Evolutionary conservation across 2,329 filamentous ascomycete species (phyloP).

Genomic region (Ceratocystis cacaofunesta): DNA sequence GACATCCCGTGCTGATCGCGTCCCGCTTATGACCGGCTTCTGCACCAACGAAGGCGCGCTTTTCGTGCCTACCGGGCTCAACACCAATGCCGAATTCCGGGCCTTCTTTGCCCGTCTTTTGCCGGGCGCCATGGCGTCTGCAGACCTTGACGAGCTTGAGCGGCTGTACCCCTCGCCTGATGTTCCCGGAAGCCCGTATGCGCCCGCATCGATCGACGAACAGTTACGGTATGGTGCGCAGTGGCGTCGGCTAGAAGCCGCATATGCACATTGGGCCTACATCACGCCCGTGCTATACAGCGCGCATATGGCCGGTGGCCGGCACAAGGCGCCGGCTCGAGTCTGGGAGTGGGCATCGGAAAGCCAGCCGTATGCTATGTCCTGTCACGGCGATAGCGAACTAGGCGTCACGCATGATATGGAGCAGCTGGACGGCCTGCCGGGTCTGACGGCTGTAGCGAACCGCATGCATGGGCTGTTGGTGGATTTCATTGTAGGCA

Average conservation of each 20-base stretch:
- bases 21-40: slow-evolving; percentile 44
- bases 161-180: slow-evolving; percentile 47
- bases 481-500: slow-evolving; percentile 22
- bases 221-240: slow-evolving; percentile 30
- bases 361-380: slow-evolving; percentile 25
- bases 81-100: slow-evolving; percentile 37
- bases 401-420: slow-evolving; percentile 31
- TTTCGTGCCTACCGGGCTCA: slow-evolving; percentile 41
- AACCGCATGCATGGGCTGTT: slow-evolving; percentile 32
- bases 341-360: slow-evolving; percentile 46
- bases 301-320: slow-evolving; percentile 27
- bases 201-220: slow-evolving; percentile 27
- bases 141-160: slow-evolving; percentile 41
- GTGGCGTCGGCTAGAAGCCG: slow-evolving; percentile 42
- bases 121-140: slow-evolving; percentile 35
- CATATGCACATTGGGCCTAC: slow-evolving; percentile 51
- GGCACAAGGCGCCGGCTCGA: slow-evolving; percentile 25
- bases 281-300: slow-evolving; percentile 49
- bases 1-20: slow-evolving; percentile 35
- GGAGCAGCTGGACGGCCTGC: slow-evolving; percentile 22
- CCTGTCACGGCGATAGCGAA: slow-evolving; percentile 35
- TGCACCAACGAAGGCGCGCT: slow-evolving; percentile 53
- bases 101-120: slow-evolving; percentile 48
- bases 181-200: slow-evolving; percentile 23
- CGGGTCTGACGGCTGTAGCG: slow-evolving; percentile 27